Base-by-base conservation (phyloP, 1,284 basidiomycete species). In the Cystobasidiaceae sp. region DNA sequence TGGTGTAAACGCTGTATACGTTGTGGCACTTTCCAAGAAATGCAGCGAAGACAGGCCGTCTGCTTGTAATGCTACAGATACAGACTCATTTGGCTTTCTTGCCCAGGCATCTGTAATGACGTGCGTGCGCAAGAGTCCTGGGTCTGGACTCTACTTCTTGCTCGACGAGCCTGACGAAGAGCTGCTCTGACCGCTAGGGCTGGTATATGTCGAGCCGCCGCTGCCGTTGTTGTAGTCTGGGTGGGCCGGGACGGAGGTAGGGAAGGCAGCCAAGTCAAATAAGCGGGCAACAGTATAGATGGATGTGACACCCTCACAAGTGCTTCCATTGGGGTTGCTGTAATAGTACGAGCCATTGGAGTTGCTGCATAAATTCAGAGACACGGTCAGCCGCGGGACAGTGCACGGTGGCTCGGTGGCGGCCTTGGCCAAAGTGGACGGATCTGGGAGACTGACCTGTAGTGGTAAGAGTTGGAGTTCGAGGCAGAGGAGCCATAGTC, bases 261-360 rank as follows among this genome's bases (percentile, higher is more conserved):
- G 33, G 25, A 7, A 27, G n/a, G 9, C 11, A n/a, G 2, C 3
- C n/a, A n/a, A n/a, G n/a, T 8, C 21, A 52, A n/a, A 7, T 19
- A 44, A 9, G 17, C 30, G 30, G 30, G 50, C 50, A 52, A 11
- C 9, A 13, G 17, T 37, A 9, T n/a, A n/a, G n/a, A n/a, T n/a
- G n/a, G n/a, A n/a, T n/a, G n/a, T n/a, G 19, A 9, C 30, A 13
- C 13, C 15, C 58, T 19, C 59, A 57, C 50, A 67, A 34, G 59
- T 64, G 8, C 41, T 48, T 3, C 66, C 62, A 44, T 64, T 41
- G n/a, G 62, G 46, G 34, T 67, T 67, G 30, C 19, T n/a, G 62
- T 67, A 67, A 39, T 67, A 64, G 63, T 66, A 67, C 21, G 64
- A 66, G 21, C 62, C 62, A 49, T 66, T 21, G 25, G 27, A 27